These are phyloP conservation scores for Stemphylium vesicarium DNA, from an alignment of 2,329 filamentous ascomycete species.

Conservation along the genomic window DNA sequence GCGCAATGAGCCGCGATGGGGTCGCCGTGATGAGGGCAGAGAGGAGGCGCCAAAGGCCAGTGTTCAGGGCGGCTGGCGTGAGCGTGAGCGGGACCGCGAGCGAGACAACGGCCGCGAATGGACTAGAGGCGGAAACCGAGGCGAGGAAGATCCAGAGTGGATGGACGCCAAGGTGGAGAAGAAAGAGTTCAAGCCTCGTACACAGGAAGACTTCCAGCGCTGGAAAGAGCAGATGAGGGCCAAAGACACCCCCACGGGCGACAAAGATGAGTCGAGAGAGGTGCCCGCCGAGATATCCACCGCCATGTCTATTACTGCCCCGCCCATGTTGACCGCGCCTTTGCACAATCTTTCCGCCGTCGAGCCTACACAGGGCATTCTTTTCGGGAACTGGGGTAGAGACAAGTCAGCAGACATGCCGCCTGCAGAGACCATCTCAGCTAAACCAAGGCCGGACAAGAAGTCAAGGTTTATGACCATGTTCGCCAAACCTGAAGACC, in stretches of 20 bases:
- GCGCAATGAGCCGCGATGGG: conserved; percentile 74
- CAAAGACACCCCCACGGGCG: conserved; percentile 56
- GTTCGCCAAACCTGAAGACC: conserved; percentile 53
- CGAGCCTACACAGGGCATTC: conserved; percentile 75
- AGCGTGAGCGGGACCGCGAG: conserved; percentile 46
- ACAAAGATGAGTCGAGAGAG: conserved; percentile 52
- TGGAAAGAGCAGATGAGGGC: conserved; percentile 94
- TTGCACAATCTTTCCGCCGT: conserved; percentile 65
- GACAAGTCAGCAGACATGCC: conserved; percentile 53
- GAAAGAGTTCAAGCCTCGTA: conserved; percentile 73
- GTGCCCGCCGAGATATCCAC: conserved; percentile 24
- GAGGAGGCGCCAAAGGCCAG: conserved; percentile 52
- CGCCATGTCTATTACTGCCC: conserved; percentile 25
- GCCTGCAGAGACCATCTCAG: conserved; percentile 29
- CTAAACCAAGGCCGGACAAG: conserved; percentile 65
- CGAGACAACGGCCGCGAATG: conserved; percentile 59
- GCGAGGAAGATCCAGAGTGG: conserved; percentile 82
- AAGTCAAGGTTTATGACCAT: conserved; percentile 88
- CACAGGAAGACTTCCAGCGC: conserved; percentile 89
- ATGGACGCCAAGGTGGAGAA: conserved; percentile 71
- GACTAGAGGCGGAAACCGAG: conserved; percentile 60
- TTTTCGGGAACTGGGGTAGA: conserved; percentile 69
- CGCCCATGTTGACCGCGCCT: conserved; percentile 50
- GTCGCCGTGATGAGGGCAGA: conserved; percentile 64
- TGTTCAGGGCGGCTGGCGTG: conserved; percentile 66